Base-by-base conservation (phyloP, 2,329 filamentous ascomycete genomes). In the Trichoderma aggressivum region DNA sequence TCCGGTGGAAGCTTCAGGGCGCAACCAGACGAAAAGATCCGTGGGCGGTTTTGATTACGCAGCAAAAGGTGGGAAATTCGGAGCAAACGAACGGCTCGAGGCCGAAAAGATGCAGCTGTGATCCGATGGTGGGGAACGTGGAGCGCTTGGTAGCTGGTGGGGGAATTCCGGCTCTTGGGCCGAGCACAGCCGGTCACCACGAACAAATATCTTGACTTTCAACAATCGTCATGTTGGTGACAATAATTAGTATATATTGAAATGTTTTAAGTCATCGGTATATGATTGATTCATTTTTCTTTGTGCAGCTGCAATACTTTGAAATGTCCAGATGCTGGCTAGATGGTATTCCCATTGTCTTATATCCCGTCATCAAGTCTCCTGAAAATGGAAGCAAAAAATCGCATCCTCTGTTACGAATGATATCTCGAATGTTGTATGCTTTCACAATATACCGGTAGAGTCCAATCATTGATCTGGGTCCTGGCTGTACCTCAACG, bases 61-160 rank as follows among this genome's bases (percentile, higher is more conserved):
- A 68, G 65, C 18, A 50, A 61, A 68, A 68, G 18, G 63, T 68
- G 65, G 65, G 56, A 68, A 61, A 16, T 36, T 61, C 56, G 36
- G 56, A 55, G n/a, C n/a, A n/a, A n/a, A 30, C 65, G 55, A 68
- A 67, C 32, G 53, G 43, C 32, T 39, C 5, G 64, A 67, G 26
- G 65, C 55, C 55, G 65, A 68, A 68, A 68, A 68, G 30, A 59
- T 43, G 65, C 30, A 59, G 65, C 65, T 60, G 36, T 50, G 56
- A 61, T 68, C 65, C 39, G 56, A 47, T 60, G 55, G 65, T 60
- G 55, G 65, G 65, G 65, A 34, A 36, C 55, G 63, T 58, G 50
- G 63, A 65, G 39, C 30, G n/a, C 32, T 32, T 65, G 26, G 34
- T 56, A n/a, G 16, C 24, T 47, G 36, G 65, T 68, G 65, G 65